Conservation (phyloP, 768 basidiomycete genomes). For the Boletus bicolor region DNA sequence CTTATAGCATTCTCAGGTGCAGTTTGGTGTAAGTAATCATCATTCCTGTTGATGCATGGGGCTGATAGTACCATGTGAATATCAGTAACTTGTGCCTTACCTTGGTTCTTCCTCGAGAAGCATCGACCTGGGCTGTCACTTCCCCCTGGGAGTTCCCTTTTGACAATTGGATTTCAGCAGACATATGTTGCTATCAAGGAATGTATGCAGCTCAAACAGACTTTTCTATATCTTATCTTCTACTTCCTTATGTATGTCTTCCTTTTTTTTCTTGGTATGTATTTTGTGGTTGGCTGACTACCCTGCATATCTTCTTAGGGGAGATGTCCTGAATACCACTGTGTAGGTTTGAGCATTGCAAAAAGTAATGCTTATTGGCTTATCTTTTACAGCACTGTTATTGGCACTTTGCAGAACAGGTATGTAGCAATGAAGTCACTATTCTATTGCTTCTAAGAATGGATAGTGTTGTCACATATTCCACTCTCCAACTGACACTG, state of each 20-base stretch:
- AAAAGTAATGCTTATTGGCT: not conserved
- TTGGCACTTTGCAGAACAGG: conserved; percentile 72
- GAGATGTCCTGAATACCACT: conserved; percentile 72
- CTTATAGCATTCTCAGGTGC: conserved; percentile 78
- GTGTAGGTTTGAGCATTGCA: conserved; percentile 44
- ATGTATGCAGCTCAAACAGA: conserved; percentile 67
- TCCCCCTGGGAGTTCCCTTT: conserved; percentile 51
- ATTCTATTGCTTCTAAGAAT: conserved; percentile 2
- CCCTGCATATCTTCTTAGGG: conserved; percentile 38
- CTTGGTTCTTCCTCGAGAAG: conserved; percentile 73
- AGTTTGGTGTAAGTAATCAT: conserved; percentile 58
- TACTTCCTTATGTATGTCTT: conserved; percentile 68
- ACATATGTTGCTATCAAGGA: conserved; percentile 59
- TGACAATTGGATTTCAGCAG: conserved; percentile 69
- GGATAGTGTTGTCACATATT: conserved; percentile 63
- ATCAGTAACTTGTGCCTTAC: conserved; percentile 61
- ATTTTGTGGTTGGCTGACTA: not conserved
- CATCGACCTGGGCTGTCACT: conserved; percentile 60
- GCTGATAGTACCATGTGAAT: not conserved
- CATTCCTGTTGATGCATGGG: not conserved
- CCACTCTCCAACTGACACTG: conserved; percentile 66
- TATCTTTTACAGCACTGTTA: conserved; percentile 50
- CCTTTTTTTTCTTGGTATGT: not conserved
- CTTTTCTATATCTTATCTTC: conserved; percentile 69
- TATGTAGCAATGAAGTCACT: conserved; percentile 16